Base-by-base conservation (phyloP, 345 rosid genomes). In the Alliaria petiolata region DNA sequence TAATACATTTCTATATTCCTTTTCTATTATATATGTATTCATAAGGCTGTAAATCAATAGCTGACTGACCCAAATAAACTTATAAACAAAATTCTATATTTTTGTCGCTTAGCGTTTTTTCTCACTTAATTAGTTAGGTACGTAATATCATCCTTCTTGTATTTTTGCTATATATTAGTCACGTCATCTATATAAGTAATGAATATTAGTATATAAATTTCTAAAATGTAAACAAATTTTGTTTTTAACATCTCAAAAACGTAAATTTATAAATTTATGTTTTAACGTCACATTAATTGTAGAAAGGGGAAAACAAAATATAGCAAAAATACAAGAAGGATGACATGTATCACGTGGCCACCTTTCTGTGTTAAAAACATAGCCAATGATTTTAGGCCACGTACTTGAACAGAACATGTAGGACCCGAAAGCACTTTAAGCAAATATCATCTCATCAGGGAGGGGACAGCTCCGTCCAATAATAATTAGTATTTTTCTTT, bases 301-400 rank as follows among this genome's bases (percentile, higher is more conserved):
- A 38, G 13, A n/a, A 8, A 36, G 12, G 26, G 47, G 13, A 50
- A 42, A 36, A 65, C 5, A 47, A 25, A 45, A 19, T 2, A 62
- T 6, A 13, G 30, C 25, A 42, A 40, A 15, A 69, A 35, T 34
- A 53, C 8, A 40, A 59, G 49, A 31, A n/a, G 13, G 51, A 39
- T 17, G 33, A 40, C 16, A 40, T 38, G 55, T 31, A 67, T 44
- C 74, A 75, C 73, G 69, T 75, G 79, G 79, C 42, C 78, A 59
- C 31, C 74, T 52, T 58, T 75, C n/a, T 10, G 14, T 74, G 78
- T 47, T 56, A 4, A 3, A 52, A 22, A 51, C 10, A 17, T 34
- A 13, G 42, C 73, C 65, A 75, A 68, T 67, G 17, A 25, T 4
- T 52, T 2, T 8, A 9, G 10, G 57, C 50, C 68, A 45, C 73